Evolutionary conservation across 108 stramenopile genomes (phyloP), one percentile per base, ranked within the genome.

Genomic region (Nitzschia putrida): DNA sequence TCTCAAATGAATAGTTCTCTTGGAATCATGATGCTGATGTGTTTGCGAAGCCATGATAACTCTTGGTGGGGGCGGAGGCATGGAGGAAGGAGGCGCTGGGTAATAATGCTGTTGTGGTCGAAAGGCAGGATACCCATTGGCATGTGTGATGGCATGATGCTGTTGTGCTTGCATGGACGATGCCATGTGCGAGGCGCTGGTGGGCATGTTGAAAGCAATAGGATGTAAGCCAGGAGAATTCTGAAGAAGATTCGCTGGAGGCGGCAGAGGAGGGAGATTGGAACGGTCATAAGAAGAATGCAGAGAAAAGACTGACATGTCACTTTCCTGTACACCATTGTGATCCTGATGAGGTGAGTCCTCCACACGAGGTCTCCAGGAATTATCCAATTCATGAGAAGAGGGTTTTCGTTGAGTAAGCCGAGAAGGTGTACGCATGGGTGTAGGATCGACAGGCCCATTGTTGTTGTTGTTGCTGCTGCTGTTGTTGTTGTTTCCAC

Each of bases 261-360:
- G 29, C 4, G 29, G 29, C 3, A 34, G 29, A 4, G 29, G 29
- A 34, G 29, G 29, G 29, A 34, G 29, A 34, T 34, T 34, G 29
- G 29, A 34, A 34, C 29, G 29, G 29, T 34, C 29, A 34, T 34
- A 34, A 4, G 29, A 34, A 34, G 61, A 63, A 47, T 63, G 61
- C 10, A 63, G 7, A 12, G 61, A 63, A 47, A 45, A 63, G 8
- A 63, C 61, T 3, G 61, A 63, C 44, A 63, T 16, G 44, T 63
- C 61, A 45, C 61, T 63, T 63, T 63, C 61, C 44, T 44, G 61
- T 6, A 43, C 43, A 44, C 12, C 44, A 10, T 47, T 22, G 24
- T 63, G 61, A 22, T 47, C 61, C 38, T 23, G 23, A 10, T 20
- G 7, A 23, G 22, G 12, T 2, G 40, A 12, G 38, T 40, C 29